Evolutionary conservation across 192 early-diverging fungal species (phyloP), one percentile per base, ranked within the genome.

Genomic region (Podila epicladia): DNA sequence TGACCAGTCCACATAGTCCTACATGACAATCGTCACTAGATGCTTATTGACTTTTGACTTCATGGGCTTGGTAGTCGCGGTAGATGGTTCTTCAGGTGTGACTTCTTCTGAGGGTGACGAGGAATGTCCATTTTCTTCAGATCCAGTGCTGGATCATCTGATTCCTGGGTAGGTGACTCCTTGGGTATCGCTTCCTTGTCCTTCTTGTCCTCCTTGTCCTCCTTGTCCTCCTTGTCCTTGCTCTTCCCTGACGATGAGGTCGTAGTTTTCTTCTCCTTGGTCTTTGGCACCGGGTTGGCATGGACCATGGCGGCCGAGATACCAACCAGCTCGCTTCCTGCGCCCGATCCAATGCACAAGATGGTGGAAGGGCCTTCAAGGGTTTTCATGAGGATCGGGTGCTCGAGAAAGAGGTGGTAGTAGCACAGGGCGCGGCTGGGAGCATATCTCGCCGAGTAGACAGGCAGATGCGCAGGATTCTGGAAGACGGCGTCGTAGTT

Each of bases 401-500:
- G 69, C 31, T 72, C 69, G 55, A 74, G 62, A 69, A 96, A 94
- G 45, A 97, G 72, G 61, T 92, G 86, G 60, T 88, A 92, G 79
- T 97, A 98, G 73, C 94, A 95, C 22, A 98, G 74, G 4, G 96
- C 91, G 24, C 97, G 91, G 8, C 91, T 90, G 2, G 95, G 93
- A 31, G 93, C 90, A 83, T 98, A 98, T 45, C 92, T 90, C 7
- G 95, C 93, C n/a, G 92, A 90, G 70, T 98, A 98, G 0, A 94
- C 91, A 8, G 92, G 87, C 8, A 97, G 75, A 53, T 94, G 92
- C 28, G 62, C 70, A 8, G 91, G 86, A 49, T 93, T 87, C 13
- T 88, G 90, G 75, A 98, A 98, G 31, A 98, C 95, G 2, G 87
- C 89, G 61, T 89, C 84, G 82, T 93, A 98, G 71, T 97, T 91